Evolutionary conservation across 2,329 filamentous ascomycete genomes (phyloP), one percentile per base, ranked within the genome.

Genomic region (Diplodia mutila): DNA sequence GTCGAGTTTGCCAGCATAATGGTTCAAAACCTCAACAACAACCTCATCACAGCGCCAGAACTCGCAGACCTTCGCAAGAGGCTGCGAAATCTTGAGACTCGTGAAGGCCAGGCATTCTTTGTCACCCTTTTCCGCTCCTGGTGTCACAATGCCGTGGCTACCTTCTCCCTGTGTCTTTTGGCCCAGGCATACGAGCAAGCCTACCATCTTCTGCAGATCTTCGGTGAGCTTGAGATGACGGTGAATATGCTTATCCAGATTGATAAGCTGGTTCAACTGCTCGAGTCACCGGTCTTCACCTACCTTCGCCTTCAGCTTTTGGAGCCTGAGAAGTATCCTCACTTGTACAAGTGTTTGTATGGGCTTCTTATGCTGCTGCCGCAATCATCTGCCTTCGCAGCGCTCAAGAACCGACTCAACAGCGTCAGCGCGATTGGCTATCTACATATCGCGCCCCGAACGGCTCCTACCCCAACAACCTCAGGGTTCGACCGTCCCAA

Each of bases 1-100:
- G 89, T 99, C 51, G 96, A 99, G 77, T 99, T 99, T 79, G 94
- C 95, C 18, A 97, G 94, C 76, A 98, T 99, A 73, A 99, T 99
- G 95, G 93, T 99, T 34, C 95, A 99, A 78, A 98, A 98, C 74
- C 85, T 99, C 64, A 99, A 99, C 82, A 99, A 99, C 79, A 99
- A 99, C 74, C 89, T 99, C 66, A 97, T 99, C 71, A 99, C 96
- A 1, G 95, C 96, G 0, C 95, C 96, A 0, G 94, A 99, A 79
- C 84, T 99, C 34, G 89, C 92, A 1, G 96, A 98, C 73, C 84
- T 99, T 70, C 89, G 95, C 54, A 97, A 97, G 78, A 85, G 95
- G 52, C 82, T 99, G 61, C 87, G 95, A 39, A 99, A 97, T 73
- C 83, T 97, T 1, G 95, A 99, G 77, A 93, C 90, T 11, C 69